Evolutionary conservation across 495 filamentous ascomycete species (phyloP).

Genomic region (Trichocladium uniseriatum): DNA sequence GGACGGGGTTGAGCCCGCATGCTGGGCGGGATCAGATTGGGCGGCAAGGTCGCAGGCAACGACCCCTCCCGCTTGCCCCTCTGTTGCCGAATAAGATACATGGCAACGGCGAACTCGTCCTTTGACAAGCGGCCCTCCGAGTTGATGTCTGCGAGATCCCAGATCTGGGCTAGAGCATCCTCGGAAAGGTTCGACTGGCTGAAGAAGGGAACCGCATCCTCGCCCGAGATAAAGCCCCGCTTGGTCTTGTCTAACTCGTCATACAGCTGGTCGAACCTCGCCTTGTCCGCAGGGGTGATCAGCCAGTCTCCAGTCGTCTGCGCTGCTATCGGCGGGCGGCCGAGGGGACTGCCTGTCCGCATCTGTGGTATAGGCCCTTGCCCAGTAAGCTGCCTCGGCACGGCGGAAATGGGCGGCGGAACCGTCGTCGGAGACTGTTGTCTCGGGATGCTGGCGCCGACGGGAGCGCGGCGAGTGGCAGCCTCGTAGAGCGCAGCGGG

Average conservation of each 20-base stretch:
- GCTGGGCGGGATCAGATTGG: conserved; percentile 76
- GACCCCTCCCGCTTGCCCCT: conserved; percentile 49
- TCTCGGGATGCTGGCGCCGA: conserved; percentile 33
- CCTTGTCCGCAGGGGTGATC: conserved; percentile 73
- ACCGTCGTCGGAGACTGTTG: conserved; percentile 31
- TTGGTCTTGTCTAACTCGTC: conserved; percentile 68
- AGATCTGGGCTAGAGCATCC: conserved; percentile 87
- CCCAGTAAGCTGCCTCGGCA: conserved; percentile 40
- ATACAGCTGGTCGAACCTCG: conserved; percentile 76
- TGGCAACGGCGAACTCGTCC: conserved; percentile 95
- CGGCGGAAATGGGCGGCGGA: conserved; percentile 30
- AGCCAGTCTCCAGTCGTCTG: conserved; percentile 74
- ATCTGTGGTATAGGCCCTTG: conserved; percentile 29
- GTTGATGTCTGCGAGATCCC: conserved; percentile 93
- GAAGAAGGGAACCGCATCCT: conserved; percentile 93
- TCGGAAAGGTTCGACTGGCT: conserved; percentile 84
- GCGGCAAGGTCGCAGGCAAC: conserved; percentile 65
- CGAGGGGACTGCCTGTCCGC: conserved; percentile 63
- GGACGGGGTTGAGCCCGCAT: conserved; percentile 56
- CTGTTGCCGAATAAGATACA: conserved; percentile 91
- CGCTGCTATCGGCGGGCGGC: conserved; percentile 47
- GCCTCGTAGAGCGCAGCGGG: conserved; percentile 88
- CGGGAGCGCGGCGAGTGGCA: conserved; percentile 58
- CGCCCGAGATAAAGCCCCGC: conserved; percentile 74
- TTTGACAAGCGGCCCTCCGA: conserved; percentile 74